Evolutionary conservation across 805 yeast species (phyloP).

Genomic region (Wickerhamomyces bovis): DNA sequence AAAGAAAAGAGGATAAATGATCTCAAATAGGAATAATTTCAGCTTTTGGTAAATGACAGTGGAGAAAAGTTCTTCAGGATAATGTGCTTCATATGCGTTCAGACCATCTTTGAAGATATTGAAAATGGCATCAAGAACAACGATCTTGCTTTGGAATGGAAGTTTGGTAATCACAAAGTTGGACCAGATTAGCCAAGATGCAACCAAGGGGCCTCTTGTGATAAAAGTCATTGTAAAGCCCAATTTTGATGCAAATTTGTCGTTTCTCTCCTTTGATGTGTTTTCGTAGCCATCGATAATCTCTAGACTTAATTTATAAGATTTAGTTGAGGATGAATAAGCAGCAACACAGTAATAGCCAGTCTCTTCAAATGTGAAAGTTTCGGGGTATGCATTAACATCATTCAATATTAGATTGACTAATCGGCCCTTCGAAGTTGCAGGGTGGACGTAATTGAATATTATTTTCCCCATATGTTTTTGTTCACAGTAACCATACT

Average conservation of each 20-base stretch:
- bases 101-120: neutral
- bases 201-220: neutral
- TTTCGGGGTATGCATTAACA: neutral
- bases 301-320: neutral
- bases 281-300: neutral
- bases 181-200: neutral
- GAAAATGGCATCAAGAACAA: neutral
- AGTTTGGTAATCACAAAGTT: neutral
- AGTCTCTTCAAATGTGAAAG: neutral
- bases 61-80: neutral
- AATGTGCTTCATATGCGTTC: neutral
- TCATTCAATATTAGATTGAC: neutral
- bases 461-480: neutral
- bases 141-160: neutral
- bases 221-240: neutral
- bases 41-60: neutral
- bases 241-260: neutral
- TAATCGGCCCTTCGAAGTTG: neutral
- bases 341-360: neutral
- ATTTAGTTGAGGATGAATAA: neutral
- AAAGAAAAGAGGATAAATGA: neutral
- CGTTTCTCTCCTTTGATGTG: neutral
- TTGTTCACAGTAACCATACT: neutral
- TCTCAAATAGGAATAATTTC: neutral
- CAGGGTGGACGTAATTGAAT: neutral